Conservation (phyloP, 2,329 filamentous ascomycete species). For the Hymenoscyphus salicellus region DNA sequence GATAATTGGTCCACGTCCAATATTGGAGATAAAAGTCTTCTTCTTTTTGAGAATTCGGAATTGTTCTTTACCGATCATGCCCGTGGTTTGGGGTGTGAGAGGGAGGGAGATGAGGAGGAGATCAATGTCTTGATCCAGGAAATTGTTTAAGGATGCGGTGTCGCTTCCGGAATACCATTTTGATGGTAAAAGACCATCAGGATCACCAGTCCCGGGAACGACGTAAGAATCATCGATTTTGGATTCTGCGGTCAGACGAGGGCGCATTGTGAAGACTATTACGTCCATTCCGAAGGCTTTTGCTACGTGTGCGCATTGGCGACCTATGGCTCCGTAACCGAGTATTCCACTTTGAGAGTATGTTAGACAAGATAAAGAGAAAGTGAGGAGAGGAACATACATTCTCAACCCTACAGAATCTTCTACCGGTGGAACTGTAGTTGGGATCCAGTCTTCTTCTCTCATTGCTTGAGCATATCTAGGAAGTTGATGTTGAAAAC, state of each 20-base stretch:
- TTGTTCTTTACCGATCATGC: conserved; percentile 51
- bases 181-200: conserved; percentile 46
- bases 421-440: background rate
- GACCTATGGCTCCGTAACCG: conserved; percentile 54
- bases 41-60: conserved; percentile 46
- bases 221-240: conserved; percentile 63
- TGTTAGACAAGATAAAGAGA: background rate
- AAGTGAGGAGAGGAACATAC: background rate
- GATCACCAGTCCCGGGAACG: conserved; percentile 62
- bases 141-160: conserved; percentile 46
- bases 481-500: conserved; percentile 36
- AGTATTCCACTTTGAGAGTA: conserved; percentile 29
- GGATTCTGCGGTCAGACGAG: conserved; percentile 64
- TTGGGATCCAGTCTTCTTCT: conserved; percentile 30
- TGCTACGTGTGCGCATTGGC: conserved; percentile 55
- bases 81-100: conserved; percentile 47
- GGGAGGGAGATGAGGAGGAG: conserved; percentile 52
- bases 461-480: conserved; percentile 35
- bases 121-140: conserved; percentile 51
- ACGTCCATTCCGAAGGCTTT: conserved; percentile 68
- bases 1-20: conserved; percentile 58
- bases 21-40: conserved; percentile 60
- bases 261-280: conserved; percentile 70
- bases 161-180: conserved; percentile 50
- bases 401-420: conserved; percentile 9